Base-by-base conservation (phyloP, 148 eudicot genomes). In the Linanthus parryae region DNA sequence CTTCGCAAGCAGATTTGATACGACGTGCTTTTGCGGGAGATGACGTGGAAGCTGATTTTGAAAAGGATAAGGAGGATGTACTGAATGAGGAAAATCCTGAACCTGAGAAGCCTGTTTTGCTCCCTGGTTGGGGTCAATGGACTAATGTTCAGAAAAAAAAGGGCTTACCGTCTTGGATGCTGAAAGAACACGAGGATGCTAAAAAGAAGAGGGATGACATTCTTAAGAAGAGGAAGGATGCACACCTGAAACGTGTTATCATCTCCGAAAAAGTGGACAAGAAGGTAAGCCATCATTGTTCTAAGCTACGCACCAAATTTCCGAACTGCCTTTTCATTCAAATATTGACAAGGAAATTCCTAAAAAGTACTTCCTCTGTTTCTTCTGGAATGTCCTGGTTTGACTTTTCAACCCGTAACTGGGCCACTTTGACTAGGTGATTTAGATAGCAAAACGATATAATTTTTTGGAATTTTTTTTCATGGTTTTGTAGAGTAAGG, bases 121-220 rank as follows among this genome's bases (percentile, higher is more conserved):
- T 88, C 52, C 99, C 95, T 57, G 99, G 99, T 26, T 94, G 99
- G 99, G 99, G 99, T 24, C 84, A 88, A 43, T 94, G 99, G 99
- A 76, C 99, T 54, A 35, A 69, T 62, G 48, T 75, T 33, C 94
- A 94, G 69, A 70, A 71, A 52, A 94, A 84, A 80, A 82, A 63
- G 59, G 99, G 96, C 11, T 28, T 71, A 25, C 99, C 99, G 33
- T 75, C 85, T 50, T 88, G 85, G 96, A 92, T 92, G 84, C 33
- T 61, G 49, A 41, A 68, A 72, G 88, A 88, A 68, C 88, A 94
- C 38, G 83, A 72, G 48, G 64, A 38, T 49, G 95, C 92, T 28
- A 76, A 80, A 59, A 78, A 54, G 71, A 94, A 78, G 74, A 82
- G 96, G 72, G 77, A 72, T 10, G 96, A 76, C 64, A 81, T 81